Evolutionary conservation across 306 rosid genomes (phyloP).

Genomic region (Vigna reflexopilosa): DNA sequence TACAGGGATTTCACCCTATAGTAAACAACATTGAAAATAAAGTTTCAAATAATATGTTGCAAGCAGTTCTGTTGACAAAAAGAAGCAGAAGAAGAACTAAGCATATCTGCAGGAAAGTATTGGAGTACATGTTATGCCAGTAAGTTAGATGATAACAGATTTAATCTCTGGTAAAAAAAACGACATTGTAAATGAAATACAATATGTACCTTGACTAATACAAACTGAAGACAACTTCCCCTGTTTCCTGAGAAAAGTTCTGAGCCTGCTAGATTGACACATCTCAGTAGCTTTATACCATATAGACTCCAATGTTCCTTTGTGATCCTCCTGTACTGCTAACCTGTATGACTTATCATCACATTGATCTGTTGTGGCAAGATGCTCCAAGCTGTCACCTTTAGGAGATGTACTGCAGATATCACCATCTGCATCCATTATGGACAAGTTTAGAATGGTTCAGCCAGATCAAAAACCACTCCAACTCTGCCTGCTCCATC

Average conservation of each 20-base stretch:
- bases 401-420: constrained; percentile 52
- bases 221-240: constrained; percentile 77
- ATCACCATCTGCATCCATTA: constrained; percentile 55
- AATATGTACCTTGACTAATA: constrained; percentile 65
- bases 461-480: constrained; percentile 4
- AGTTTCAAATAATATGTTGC: not conserved
- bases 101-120: constrained; percentile 29
- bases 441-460: constrained; percentile 41
- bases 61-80: constrained; percentile 10
- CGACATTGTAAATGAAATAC: not conserved
- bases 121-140: not conserved
- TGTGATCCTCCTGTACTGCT: constrained; percentile 57
- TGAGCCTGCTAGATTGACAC: constrained; percentile 69
- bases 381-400: constrained; percentile 60
- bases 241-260: constrained; percentile 69
- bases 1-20: constrained; percentile 2
- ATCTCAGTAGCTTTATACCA: constrained; percentile 77
- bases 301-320: constrained; percentile 67
- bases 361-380: constrained; percentile 46
- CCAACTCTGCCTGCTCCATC: not conserved
- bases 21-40: not conserved
- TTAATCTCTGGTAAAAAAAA: not conserved
- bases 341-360: constrained; percentile 51
- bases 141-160: constrained; percentile 2
- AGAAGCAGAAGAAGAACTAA: not conserved